Conservation (phyloP, 441 rosid species). For the Melastoma candidum region DNA sequence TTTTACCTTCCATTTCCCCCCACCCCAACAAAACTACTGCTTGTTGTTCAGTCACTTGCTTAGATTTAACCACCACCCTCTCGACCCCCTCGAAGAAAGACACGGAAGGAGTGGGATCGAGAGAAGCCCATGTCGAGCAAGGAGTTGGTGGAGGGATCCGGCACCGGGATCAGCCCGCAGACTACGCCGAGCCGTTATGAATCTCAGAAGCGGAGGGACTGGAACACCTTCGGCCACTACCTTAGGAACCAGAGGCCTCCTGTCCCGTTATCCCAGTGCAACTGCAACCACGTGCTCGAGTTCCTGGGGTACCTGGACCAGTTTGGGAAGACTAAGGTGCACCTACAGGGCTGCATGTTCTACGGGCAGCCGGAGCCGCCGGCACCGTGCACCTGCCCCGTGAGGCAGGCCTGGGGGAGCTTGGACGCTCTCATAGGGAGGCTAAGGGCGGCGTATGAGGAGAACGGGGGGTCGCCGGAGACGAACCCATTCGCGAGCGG, state of each 20-base stretch:
- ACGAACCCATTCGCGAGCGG: slow-evolving; percentile 65
- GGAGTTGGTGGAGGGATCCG: slow-evolving; percentile 33
- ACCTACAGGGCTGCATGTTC: slow-evolving; percentile 55
- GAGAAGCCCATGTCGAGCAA: slow-evolving; percentile 7
- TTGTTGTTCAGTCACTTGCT: too few relatives aligned
- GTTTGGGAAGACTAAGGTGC: slow-evolving; percentile 75
- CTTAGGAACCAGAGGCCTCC: slow-evolving; percentile 61
- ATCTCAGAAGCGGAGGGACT: slow-evolving; percentile 67
- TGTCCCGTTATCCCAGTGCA: slow-evolving; percentile 54
- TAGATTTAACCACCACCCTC: too few relatives aligned
- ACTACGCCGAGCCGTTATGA: slow-evolving; percentile 61
- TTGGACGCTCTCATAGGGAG: slow-evolving; percentile 72
- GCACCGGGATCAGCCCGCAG: slow-evolving; percentile 24
- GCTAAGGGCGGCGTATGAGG: slow-evolving; percentile 70
- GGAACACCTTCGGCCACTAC: slow-evolving; percentile 72
- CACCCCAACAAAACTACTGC: too few relatives aligned
- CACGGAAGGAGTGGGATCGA: too few relatives aligned
- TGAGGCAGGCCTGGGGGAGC: slow-evolving; percentile 76
- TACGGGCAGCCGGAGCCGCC: slow-evolving; percentile 76
- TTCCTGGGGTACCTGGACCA: slow-evolving; percentile 64
- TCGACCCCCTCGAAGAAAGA: too few relatives aligned
- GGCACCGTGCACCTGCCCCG: slow-evolving; percentile 65
- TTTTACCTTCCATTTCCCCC: too few relatives aligned
- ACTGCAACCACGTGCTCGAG: slow-evolving; percentile 55
- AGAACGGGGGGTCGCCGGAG: slow-evolving; percentile 62